These are phyloP conservation scores for Populus pruinosa DNA, from an alignment of 345 rosid genomes.

Conservation along the genomic window DNA sequence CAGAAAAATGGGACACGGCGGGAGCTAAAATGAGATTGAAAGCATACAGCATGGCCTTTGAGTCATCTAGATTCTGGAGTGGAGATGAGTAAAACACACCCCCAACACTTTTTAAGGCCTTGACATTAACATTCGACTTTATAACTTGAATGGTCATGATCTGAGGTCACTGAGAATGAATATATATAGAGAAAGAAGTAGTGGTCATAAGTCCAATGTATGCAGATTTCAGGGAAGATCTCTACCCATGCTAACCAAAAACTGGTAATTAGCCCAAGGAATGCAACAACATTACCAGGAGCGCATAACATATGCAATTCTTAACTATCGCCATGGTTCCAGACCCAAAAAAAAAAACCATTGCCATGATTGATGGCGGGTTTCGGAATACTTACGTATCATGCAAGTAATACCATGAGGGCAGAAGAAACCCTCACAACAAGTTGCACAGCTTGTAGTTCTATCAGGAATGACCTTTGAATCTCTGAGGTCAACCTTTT, in stretches of 20 bases:
- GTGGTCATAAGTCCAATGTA: not conserved
- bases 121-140: not conserved
- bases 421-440: constrained; percentile 97
- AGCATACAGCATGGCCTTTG: not conserved
- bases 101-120: not conserved
- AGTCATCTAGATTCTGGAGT: not conserved
- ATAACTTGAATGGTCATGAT: not conserved
- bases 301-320: not conserved
- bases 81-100: not conserved
- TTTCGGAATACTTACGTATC: constrained; percentile 71
- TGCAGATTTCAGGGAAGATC: not conserved
- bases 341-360: too few relatives aligned
- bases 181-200: not conserved
- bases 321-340: not conserved
- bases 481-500: constrained; percentile 52
- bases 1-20: too few relatives aligned
- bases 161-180: not conserved
- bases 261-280: not conserved
- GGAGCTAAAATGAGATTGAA: not conserved
- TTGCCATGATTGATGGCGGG: not conserved
- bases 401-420: constrained; percentile 97
- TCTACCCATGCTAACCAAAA: too few relatives aligned
- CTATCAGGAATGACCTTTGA: constrained; percentile 55
- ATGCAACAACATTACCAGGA: not conserved
- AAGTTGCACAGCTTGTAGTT: constrained; percentile 47